A percentile compares a stretch with the other conserved stretches of the same genome.
Evolutionary conservation across 768 basidiomycete species (phyloP).

Genomic region (Hemileccinum impolitum): DNA sequence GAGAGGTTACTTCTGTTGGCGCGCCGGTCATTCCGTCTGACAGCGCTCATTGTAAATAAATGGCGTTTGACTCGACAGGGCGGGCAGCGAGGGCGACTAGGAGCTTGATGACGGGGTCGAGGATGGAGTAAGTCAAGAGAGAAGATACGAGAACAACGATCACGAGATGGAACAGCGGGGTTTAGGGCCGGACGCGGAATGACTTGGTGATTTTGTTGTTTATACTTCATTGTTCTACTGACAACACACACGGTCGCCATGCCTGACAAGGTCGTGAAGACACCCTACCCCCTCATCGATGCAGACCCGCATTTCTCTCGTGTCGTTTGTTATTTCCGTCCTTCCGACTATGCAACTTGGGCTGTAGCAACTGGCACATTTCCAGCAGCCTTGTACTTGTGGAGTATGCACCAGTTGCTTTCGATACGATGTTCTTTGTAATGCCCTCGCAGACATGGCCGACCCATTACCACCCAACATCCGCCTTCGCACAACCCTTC

Average conservation of each 20-base stretch:
- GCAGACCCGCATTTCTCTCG: slow-evolving; percentile 85
- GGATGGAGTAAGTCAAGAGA: slow-evolving; percentile 13
- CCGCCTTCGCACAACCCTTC: slow-evolving; percentile 38
- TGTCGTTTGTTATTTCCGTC: slow-evolving; percentile 85
- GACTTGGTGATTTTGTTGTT: slow-evolving; percentile 9
- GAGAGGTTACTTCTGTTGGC: slow-evolving; percentile 36
- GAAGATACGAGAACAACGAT: slow-evolving; percentile 23
- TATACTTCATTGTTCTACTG: slow-evolving; percentile 4
- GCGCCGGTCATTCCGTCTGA: slow-evolving; percentile 45
- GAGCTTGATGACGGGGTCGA: slow-evolving; percentile 8
- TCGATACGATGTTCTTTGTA: slow-evolving; percentile 2
- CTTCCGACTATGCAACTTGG: slow-evolving; percentile 85
- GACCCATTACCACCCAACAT: slow-evolving; percentile 38
- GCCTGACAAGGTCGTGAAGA: slow-evolving; percentile 48
- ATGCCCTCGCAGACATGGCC: slow-evolving; percentile 38
- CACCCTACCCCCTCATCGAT: slow-evolving; percentile 90
- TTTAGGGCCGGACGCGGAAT: slow-evolving; percentile 32
- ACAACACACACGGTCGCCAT: slow-evolving; percentile 18
- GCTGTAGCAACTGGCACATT: slow-evolving; percentile 76
- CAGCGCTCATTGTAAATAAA: slow-evolving; percentile 50
- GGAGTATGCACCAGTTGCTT: slow-evolving; percentile 55
- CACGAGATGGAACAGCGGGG: slow-evolving; percentile 12
- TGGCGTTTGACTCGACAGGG: slow-evolving; percentile 1
- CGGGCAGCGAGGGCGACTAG: background rate
- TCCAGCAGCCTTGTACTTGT: slow-evolving; percentile 75